A percentile compares a stretch with the other conserved stretches of the same genome.
Evolutionary conservation across 2,329 filamentous ascomycete species (phyloP).

Genomic region (Calonectria pteridis): DNA sequence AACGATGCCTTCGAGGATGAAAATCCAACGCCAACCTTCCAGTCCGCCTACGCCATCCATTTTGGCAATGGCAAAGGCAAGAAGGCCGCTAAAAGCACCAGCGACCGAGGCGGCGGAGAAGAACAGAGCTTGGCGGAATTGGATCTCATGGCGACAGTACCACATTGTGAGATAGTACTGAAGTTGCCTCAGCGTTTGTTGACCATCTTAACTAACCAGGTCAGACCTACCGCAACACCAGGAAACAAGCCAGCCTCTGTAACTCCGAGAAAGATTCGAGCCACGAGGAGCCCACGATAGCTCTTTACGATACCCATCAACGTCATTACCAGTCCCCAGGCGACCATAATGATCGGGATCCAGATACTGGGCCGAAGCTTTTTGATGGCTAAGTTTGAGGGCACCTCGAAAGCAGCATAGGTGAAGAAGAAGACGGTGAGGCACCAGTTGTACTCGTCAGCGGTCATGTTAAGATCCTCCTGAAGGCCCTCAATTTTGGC

Average conservation of each 20-base stretch:
- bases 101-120: slow-evolving; percentile 86
- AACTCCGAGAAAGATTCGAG: slow-evolving; percentile 72
- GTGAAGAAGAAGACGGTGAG: slow-evolving; percentile 82
- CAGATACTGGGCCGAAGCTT: slow-evolving; percentile 79
- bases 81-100: slow-evolving; percentile 80
- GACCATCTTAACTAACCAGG: neutral
- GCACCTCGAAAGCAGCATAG: slow-evolving; percentile 80
- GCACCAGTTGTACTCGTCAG: slow-evolving; percentile 78
- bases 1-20: slow-evolving; percentile 77
- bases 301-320: slow-evolving; percentile 66
- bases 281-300: slow-evolving; percentile 60
- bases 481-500: slow-evolving; percentile 73
- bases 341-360: slow-evolving; percentile 81
- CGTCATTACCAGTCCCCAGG: slow-evolving; percentile 64
- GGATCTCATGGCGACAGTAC: slow-evolving; percentile 70
- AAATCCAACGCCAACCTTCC: slow-evolving; percentile 75
- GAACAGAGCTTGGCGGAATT: slow-evolving; percentile 76
- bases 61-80: slow-evolving; percentile 77
- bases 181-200: neutral
- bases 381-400: slow-evolving; percentile 85
- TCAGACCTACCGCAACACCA: slow-evolving; percentile 64
- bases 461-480: slow-evolving; percentile 67
- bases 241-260: slow-evolving; percentile 76
- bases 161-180: slow-evolving; percentile 69
- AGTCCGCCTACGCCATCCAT: slow-evolving; percentile 75